phyloP scores from a whole-genome alignment of 108 stramenopile genomes.

The Bacterosira constricta region DNA sequence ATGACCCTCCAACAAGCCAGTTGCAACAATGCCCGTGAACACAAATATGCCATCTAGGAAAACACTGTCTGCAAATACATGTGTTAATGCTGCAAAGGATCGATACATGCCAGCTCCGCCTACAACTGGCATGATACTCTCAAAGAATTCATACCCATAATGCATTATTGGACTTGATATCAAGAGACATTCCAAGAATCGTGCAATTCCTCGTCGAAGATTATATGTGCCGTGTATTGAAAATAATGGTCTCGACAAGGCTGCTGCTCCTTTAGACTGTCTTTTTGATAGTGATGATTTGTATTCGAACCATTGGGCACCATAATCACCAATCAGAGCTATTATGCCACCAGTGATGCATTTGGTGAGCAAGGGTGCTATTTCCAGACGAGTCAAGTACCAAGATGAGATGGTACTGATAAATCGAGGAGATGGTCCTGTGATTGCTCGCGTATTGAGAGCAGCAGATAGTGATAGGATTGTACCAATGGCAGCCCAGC shows the following conservation, averaged over 20 bases:
- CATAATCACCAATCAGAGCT: conserved; percentile 54
- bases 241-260: not conserved
- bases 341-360: conserved; percentile 60
- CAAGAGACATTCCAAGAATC: conserved; percentile 58
- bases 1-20: conserved; percentile 65
- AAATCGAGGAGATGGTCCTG: not conserved
- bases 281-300: not conserved
- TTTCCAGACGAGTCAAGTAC: conserved; percentile 51
- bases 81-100: conserved; percentile 54
- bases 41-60: conserved; percentile 73
- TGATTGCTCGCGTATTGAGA: not conserved
- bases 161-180: conserved; percentile 78
- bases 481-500: not conserved
- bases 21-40: conserved; percentile 55
- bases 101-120: conserved; percentile 10
- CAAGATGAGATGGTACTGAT: conserved; percentile 5
- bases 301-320: conserved; percentile 61
- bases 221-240: conserved; percentile 46
- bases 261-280: not conserved
- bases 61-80: conserved; percentile 62
- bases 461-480: not conserved
- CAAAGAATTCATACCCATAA: conserved; percentile 67
- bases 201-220: conserved; percentile 56
- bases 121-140: conserved; percentile 55
- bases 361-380: conserved; percentile 62